Percentiles rank a stretch among this genome's conserved stretches.
Conservation (phyloP, 192 early-diverging fungal genomes). For the Backusella westeae region DNA sequence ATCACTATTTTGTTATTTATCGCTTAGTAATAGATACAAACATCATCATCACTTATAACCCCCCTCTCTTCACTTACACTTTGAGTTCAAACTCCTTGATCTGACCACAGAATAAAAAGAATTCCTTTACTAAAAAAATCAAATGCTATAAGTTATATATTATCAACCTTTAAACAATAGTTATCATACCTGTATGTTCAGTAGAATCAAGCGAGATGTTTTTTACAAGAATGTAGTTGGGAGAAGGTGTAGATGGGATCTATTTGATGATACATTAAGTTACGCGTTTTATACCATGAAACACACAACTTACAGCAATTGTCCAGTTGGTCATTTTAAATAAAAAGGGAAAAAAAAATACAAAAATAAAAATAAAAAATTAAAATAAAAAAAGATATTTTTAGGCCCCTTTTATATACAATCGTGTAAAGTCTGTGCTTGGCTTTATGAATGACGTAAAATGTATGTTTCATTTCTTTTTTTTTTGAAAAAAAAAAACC, state of each 20-base stretch:
- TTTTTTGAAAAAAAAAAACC: too few species aligned
- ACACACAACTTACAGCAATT: neutral
- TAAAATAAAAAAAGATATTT: neutral
- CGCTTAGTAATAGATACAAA: neutral
- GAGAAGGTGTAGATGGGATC: slow-evolving; percentile 49
- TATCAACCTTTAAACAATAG: too few species aligned
- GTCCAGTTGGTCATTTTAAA: slow-evolving; percentile 1
- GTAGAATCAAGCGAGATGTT: slow-evolving; percentile 50
- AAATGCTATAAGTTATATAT: neutral
- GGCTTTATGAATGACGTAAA: neutral
- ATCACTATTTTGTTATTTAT: slow-evolving; percentile 36
- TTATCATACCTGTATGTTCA: slow-evolving; percentile 45
- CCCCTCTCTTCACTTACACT: slow-evolving; percentile 39
- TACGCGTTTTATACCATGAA: neutral
- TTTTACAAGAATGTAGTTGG: slow-evolving; percentile 51
- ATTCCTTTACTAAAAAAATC: slow-evolving; percentile 52
- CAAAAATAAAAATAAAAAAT: neutral
- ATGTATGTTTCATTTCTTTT: neutral
- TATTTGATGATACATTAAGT: neutral
- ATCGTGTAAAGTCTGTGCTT: neutral
- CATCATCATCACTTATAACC: neutral
- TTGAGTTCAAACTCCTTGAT: slow-evolving; percentile 59
- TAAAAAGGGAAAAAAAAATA: neutral
- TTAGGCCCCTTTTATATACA: neutral
- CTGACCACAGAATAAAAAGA: slow-evolving; percentile 65